Evolutionary conservation across 2,329 filamentous ascomycete species (phyloP).

Genomic region (Cladorrhinum sp.): DNA sequence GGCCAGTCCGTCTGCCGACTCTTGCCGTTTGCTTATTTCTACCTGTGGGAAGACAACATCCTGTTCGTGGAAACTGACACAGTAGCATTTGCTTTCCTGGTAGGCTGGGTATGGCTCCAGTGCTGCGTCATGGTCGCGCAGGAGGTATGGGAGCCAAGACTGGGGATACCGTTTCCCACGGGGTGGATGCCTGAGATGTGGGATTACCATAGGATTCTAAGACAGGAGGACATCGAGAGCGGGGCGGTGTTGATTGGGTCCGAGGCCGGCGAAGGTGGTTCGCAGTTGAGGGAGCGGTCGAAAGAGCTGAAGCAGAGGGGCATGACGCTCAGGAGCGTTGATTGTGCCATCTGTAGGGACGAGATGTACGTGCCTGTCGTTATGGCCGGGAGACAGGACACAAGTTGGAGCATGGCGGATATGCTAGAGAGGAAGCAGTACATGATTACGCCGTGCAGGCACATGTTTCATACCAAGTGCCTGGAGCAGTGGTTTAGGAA

Average conservation of each 20-base stretch:
- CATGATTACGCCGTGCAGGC: slow-evolving; percentile 96
- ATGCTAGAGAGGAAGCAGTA: slow-evolving; percentile 79
- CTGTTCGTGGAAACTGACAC: slow-evolving; percentile 71
- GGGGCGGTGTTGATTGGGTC: slow-evolving; percentile 79
- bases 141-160: slow-evolving; percentile 82
- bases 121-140: slow-evolving; percentile 75
- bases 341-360: slow-evolving; percentile 90
- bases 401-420: slow-evolving; percentile 55
- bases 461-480: slow-evolving; percentile 91
- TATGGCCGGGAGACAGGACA: slow-evolving; percentile 52
- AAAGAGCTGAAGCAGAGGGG: slow-evolving; percentile 30
- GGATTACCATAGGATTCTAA: slow-evolving; percentile 90
- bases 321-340: slow-evolving; percentile 55
- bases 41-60: slow-evolving; percentile 73
- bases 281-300: slow-evolving; percentile 34
- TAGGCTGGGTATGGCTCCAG: slow-evolving; percentile 84
- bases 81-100: slow-evolving; percentile 60
- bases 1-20: slow-evolving; percentile 79
- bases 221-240: slow-evolving; percentile 77
- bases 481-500: slow-evolving; percentile 96
- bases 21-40: slow-evolving; percentile 82
- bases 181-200: slow-evolving; percentile 72
- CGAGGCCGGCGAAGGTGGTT: slow-evolving; percentile 23
- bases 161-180: slow-evolving; percentile 63
- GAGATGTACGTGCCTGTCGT: slow-evolving; percentile 85